phyloP scores from a whole-genome alignment of 805 yeast genomes.

The Groenewaldozyma tartarivorans region DNA sequence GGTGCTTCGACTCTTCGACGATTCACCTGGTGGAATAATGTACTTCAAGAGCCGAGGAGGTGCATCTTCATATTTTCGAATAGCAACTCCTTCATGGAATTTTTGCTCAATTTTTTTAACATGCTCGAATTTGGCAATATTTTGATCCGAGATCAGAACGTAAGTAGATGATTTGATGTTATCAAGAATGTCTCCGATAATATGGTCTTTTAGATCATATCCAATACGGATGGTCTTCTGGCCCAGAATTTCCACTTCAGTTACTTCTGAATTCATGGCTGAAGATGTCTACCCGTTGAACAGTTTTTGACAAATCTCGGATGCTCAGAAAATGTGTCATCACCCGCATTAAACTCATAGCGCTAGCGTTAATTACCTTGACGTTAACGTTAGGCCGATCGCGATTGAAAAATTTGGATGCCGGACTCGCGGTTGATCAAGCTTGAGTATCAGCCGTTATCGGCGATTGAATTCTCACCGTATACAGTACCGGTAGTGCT shows the following conservation, averaged over 20 bases:
- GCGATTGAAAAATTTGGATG: too few relatives aligned
- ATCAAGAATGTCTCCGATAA: slow-evolving; percentile 55
- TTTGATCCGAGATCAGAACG: slow-evolving; percentile 80
- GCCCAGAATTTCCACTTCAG: slow-evolving; percentile 38
- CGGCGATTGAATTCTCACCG: too few relatives aligned
- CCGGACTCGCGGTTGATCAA: too few relatives aligned
- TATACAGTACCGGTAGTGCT: too few relatives aligned
- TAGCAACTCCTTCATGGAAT: slow-evolving; percentile 33
- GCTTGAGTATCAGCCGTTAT: too few relatives aligned
- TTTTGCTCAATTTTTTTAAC: slow-evolving; percentile 45
- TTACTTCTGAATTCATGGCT: slow-evolving; percentile 8
- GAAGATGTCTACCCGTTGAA: too few relatives aligned
- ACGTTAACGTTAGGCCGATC: too few relatives aligned
- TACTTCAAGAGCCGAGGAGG: slow-evolving; percentile 62
- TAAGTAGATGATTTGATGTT: slow-evolving; percentile 78
- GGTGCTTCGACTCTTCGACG: slow-evolving; percentile 76
- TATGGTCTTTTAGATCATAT: slow-evolving; percentile 63
- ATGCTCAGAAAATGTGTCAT: background rate
- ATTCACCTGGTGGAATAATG: slow-evolving; percentile 85
- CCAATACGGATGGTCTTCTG: slow-evolving; percentile 84
- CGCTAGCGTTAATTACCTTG: too few relatives aligned
- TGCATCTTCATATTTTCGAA: slow-evolving; percentile 2
- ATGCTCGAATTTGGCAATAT: slow-evolving; percentile 39
- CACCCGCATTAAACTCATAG: too few relatives aligned
- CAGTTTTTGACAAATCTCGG: too few relatives aligned